phyloP scores from a whole-genome alignment of 106 monocot species.

The Iris macrosiphon region DNA sequence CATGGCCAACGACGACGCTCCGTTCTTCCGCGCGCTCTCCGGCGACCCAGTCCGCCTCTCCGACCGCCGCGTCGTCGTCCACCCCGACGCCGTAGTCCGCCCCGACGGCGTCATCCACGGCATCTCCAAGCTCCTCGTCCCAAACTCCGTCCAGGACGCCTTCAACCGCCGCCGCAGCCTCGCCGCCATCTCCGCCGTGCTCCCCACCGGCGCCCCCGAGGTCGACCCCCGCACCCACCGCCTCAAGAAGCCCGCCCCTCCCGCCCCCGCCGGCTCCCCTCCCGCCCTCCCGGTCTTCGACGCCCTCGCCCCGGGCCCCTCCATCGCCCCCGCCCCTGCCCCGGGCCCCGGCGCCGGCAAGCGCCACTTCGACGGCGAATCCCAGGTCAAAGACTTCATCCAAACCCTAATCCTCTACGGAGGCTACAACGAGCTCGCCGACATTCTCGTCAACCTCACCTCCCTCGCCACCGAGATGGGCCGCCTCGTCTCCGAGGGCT shows the following conservation, averaged over 20 bases:
- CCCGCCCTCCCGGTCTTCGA: slow-evolving; percentile 77
- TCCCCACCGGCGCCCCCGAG: slow-evolving; percentile 72
- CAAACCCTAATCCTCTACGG: slow-evolving; percentile 95
- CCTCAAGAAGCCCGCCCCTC: slow-evolving; percentile 58
- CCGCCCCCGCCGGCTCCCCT: slow-evolving; percentile 56
- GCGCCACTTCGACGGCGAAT: slow-evolving; percentile 65
- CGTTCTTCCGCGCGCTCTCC: slow-evolving; percentile 16
- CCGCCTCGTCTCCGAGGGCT: slow-evolving; percentile 84
- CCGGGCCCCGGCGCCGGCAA: slow-evolving; percentile 75
- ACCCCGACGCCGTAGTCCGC: slow-evolving; percentile 56
- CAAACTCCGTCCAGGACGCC: slow-evolving; percentile 82
- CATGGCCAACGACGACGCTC: slow-evolving; percentile 10
- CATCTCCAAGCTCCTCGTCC: slow-evolving; percentile 70
- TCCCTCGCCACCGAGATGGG: slow-evolving; percentile 97
- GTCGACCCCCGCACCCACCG: slow-evolving; percentile 90
- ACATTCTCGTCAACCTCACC: slow-evolving; percentile 92
- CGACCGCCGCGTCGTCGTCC: slow-evolving; percentile 32
- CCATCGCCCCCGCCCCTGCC: slow-evolving; percentile 81
- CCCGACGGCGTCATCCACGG: slow-evolving; percentile 97
- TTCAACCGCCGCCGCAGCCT: slow-evolving; percentile 84
- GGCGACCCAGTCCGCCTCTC: slow-evolving; percentile 36
- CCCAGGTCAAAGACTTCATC: slow-evolving; percentile 97
- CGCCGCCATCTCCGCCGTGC: slow-evolving; percentile 63
- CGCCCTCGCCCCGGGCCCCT: slow-evolving; percentile 85
- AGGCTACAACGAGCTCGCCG: slow-evolving; percentile 98